Base-by-base conservation (phyloP, 352 stramenopile genomes). In the Phytophthora pinifolia region DNA sequence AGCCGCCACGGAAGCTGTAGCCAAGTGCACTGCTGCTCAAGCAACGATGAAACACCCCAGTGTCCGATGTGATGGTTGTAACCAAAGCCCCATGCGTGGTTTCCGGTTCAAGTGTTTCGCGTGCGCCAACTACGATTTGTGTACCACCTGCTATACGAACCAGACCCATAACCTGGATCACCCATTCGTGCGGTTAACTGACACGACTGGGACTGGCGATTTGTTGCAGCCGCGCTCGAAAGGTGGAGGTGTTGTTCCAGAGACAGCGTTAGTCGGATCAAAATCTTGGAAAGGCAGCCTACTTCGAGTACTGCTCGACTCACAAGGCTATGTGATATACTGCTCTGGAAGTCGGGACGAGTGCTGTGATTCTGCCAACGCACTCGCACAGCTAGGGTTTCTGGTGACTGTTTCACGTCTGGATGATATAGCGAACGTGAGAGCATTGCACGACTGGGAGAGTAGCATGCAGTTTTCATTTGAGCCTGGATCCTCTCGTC, bases 61-160 rank as follows among this genome's bases (percentile, higher is more conserved):
- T 46, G 83, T 92, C n/a, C 78, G 81, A 14, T 92, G 83, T 52
- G 83, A 92, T 51, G 79, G 80, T 10, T 92, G 83, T 43, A 83
- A 88, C 49, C 73, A 86, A 43, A 90, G 66, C 47, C 83, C 83
- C 1, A 44, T 92, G 30, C 57, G 62, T 34, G 83, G 83, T 9
- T 88, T 75, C 45, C 76, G 83, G 10, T 89, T 89, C 54, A 92
- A 92, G 59, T 92, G 83, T 22, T 86, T 81, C 30, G 74, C 65
- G 8, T 92, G 83, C 33, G 48, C 80, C 1, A 89, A 92, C 44
- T 92, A 89, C 56, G 83, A 92, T 50, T 58, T 92, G 17, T 92
- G 83, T 41, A 67, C 60, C 2, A 67, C 52, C 2, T 92, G 83
- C 54, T 92, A 92, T 46, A 73, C 71, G 39, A 75, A 72, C 25